Evolutionary conservation across 257 asterid genomes (phyloP).

Genomic region (Solanum dulcamara): DNA sequence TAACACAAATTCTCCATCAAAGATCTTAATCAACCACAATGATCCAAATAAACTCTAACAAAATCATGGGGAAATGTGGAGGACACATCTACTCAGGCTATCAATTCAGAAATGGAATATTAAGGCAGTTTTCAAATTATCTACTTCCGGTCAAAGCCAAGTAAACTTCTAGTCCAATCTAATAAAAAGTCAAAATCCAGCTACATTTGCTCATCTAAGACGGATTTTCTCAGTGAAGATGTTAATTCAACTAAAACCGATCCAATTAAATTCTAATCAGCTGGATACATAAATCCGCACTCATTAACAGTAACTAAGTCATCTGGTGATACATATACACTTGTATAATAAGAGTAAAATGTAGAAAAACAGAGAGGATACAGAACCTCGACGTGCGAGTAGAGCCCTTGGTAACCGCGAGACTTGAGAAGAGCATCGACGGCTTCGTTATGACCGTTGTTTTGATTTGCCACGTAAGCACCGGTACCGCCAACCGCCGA

Average conservation of each 20-base stretch:
- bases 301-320: neutral
- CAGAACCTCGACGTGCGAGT: slow-evolving; percentile 86
- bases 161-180: neutral
- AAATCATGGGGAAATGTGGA: neutral
- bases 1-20: neutral
- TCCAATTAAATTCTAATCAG: neutral
- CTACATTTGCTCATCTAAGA: neutral
- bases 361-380: neutral
- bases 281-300: neutral
- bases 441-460: slow-evolving; percentile 62
- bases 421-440: slow-evolving; percentile 72
- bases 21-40: neutral
- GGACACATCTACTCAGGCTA: neutral
- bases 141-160: neutral
- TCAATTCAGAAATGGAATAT: neutral
- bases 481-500: slow-evolving; percentile 67
- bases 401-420: slow-evolving; percentile 68
- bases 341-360: neutral
- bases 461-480: slow-evolving; percentile 14
- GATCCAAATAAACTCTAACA: neutral
- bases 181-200: neutral
- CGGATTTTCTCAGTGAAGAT: neutral
- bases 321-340: neutral
- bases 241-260: neutral
- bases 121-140: neutral